Base-by-base conservation (phyloP, 176 grass and related monocot genomes). In the Aegilops speltoides region DNA sequence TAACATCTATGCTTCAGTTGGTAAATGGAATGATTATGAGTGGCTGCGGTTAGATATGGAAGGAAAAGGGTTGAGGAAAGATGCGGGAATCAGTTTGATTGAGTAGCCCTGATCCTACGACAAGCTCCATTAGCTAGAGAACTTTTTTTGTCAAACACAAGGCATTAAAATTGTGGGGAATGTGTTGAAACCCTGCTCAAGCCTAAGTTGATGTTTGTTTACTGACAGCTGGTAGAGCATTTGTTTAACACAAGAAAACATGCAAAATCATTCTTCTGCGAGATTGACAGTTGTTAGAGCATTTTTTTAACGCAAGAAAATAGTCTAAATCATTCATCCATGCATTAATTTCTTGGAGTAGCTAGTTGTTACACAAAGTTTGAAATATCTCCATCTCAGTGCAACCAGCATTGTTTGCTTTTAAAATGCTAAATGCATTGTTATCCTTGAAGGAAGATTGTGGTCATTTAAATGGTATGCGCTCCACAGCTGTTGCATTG, bases 1-100 rank as follows among this genome's bases (percentile, higher is more conserved):
- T 3, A 95, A 95, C 83, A 92, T 95, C 69, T 95, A 95, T 78
- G 93, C 90, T 77, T 89, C 76, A 72, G 76, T 83, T 90, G 90
- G 82, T 76, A 91, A 86, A 74, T 95, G 90, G 93, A 79, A 57
- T 81, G 88, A 86, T 24, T 90, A 86, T 81, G 93, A 92, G 59
- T 78, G 70, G 56, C 64, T 95, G 68, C 79, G 90, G 61, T 88
- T 65, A 76, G 83, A 90, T 57, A 92, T 95, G 90, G 93, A 95
- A 76, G 50, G 62, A 68, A 90, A 85, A 73, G 88, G 90, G 56
- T 76, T 95, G 76, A 83, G 67, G 26, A 95, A 95, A 88, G 83
- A 95, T 86, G 68, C 70, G 34, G 93, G 90, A 63, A 74, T 95
- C 29, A 95, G 88, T n/a, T 71, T 84, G 67, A 73, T 90, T 70